Percentiles rank a stretch among this genome's conserved stretches.
Conservation (phyloP, 768 basidiomycete species). For the Mycena vulgaris region DNA sequence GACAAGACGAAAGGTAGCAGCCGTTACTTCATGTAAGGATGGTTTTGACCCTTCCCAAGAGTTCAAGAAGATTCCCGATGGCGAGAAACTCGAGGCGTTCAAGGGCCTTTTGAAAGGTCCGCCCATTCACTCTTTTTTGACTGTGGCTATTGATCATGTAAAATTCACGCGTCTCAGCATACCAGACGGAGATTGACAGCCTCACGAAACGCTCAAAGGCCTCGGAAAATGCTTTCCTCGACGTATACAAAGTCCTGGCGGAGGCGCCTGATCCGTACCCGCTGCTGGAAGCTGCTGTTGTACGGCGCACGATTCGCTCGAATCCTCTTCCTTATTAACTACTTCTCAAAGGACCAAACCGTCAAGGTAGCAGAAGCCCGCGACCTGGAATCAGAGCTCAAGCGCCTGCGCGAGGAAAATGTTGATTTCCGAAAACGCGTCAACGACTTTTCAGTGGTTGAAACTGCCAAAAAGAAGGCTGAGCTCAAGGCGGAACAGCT, state of each 20-base stretch:
- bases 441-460: conserved; percentile 73
- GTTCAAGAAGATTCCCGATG: conserved; percentile 95
- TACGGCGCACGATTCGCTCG: conserved; percentile 51
- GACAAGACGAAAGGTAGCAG: conserved; percentile 92
- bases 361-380: conserved; percentile 89
- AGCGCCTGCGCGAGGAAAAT: conserved; percentile 86
- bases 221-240: conserved; percentile 97
- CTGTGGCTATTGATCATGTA: not conserved
- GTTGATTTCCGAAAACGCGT: conserved; percentile 80
- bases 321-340: not conserved
- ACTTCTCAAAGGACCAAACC: conserved; percentile 83
- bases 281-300: conserved; percentile 93
- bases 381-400: conserved; percentile 82
- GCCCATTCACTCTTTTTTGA: conserved; percentile 29
- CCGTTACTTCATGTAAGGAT: not conserved
- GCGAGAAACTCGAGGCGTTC: conserved; percentile 89
- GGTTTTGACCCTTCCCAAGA: conserved; percentile 64
- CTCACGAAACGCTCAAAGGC: conserved; percentile 93
- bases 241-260: conserved; percentile 95
- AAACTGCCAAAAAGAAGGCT: conserved; percentile 82
- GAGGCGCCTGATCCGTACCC: conserved; percentile 99
- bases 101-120: conserved; percentile 92
- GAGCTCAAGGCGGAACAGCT: conserved; percentile 82
- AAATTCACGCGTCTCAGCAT: conserved; percentile 66
- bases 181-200: conserved; percentile 96